phyloP scores from a whole-genome alignment of 1,284 basidiomycete species.

The Ganoderma resinaceum region DNA sequence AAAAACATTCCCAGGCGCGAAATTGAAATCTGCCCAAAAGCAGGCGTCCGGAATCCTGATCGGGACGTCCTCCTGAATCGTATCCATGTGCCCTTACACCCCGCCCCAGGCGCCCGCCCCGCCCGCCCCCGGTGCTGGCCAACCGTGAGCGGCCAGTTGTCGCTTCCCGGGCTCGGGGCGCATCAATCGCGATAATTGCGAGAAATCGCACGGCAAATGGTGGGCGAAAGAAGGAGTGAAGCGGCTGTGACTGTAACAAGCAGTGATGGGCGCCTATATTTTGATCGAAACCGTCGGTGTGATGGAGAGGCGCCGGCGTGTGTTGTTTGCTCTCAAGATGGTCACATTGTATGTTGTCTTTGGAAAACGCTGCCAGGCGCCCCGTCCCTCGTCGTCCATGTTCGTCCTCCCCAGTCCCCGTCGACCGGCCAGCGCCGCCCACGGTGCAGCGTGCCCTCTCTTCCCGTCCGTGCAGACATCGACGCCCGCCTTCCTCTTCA shows the following conservation, averaged over 20 bases:
- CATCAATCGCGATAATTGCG: not conserved
- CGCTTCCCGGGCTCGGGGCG: not conserved
- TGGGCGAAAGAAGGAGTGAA: not conserved
- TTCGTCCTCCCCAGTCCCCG: not conserved
- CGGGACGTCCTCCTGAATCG: slow-evolving; percentile 33
- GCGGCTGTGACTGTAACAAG: not conserved
- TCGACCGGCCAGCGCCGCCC: slow-evolving; percentile 10
- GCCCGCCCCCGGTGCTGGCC: slow-evolving; percentile 1
- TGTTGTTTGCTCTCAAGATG: slow-evolving; percentile 32
- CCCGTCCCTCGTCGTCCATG: not conserved
- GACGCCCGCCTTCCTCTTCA: slow-evolving; percentile 16
- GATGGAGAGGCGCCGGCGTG: slow-evolving; percentile 25
- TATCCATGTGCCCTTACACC: slow-evolving; percentile 24
- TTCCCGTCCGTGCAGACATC: slow-evolving; percentile 22
- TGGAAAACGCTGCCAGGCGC: slow-evolving; percentile 24
- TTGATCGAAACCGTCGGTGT: slow-evolving; percentile 30
- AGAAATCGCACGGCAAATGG: not conserved
- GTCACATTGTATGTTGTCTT: slow-evolving; percentile 34
- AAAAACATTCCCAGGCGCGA: slow-evolving; percentile 42
- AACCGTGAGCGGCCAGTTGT: not conserved
- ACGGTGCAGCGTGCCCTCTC: slow-evolving; percentile 26
- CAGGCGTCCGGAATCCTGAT: slow-evolving; percentile 33
- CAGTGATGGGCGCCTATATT: slow-evolving; percentile 23
- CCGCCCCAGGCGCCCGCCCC: slow-evolving; percentile 13
- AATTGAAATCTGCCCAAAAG: slow-evolving; percentile 36